Base-by-base conservation (phyloP, 768 basidiomycete genomes). In the Cantharellus anzutake region DNA sequence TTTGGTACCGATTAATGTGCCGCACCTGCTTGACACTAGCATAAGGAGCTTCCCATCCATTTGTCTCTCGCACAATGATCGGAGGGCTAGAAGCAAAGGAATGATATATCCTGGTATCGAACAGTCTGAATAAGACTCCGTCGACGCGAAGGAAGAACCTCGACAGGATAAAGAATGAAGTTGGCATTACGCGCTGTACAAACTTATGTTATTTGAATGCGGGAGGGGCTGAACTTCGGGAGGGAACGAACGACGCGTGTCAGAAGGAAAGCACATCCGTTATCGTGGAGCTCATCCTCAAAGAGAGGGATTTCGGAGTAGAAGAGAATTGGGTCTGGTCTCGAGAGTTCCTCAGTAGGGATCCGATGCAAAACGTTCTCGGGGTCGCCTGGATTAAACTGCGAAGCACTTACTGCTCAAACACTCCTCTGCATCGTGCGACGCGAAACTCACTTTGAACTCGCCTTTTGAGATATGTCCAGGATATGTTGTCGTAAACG, bases 201-300 rank as follows among this genome's bases (percentile, higher is more conserved):
- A 4, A 11, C 59, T 35, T 5, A 38, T 16, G 34, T 20, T 38
- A 35, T 0, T 34, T 14, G 38, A 16, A 29, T 3, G 38, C 35
- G 11, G 4, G 2, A 40, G 42, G n/a, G 34, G 39, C 4, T 44
- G 1, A 51, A 11, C 4, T n/a, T 4, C 61, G 38, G 41, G 38
- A 57, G 4, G 20, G 2, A 29, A 77, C 88, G 71, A 68, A 97
- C 93, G 60, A 97, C 89, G 66, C 92, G 76, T 52, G 91, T 84
- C 37, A 90, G 77, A 1, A 91, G 70, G 39, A 81, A 78, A 0
- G 92, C 92, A 3, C 88, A 81, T 0, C 96, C 96, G 67, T 98
- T 97, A 67, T 99, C 96, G 67, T 97, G 92, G 51, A 98, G 74
- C 69, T 99, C 96, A 68, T 97, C 92, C 67, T 99, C 94, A 67